These are phyloP conservation scores for Penicillium sp. DNA, from an alignment of 2,329 filamentous ascomycete species.

Conservation along the genomic window DNA sequence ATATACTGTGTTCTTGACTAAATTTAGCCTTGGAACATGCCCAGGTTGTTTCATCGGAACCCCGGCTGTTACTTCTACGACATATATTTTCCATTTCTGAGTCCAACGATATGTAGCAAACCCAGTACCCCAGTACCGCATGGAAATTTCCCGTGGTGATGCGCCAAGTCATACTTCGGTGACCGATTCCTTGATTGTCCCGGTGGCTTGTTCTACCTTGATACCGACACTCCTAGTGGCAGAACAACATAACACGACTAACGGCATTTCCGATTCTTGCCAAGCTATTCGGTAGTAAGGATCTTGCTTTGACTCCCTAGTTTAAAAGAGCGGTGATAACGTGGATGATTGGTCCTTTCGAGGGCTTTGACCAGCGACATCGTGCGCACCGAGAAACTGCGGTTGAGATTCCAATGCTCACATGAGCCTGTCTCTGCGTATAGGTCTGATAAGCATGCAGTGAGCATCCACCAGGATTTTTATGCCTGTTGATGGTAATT, in stretches of 20 bases:
- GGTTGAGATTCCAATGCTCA: not conserved
- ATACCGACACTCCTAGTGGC: not conserved
- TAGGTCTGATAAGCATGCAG: not conserved
- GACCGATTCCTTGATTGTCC: not conserved
- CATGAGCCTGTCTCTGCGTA: not conserved
- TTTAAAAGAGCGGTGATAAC: not conserved
- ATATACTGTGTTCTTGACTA: not conserved
- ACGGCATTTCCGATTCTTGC: not conserved
- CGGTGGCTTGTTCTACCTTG: not conserved
- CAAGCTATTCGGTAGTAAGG: not conserved
- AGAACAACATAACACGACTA: not conserved
- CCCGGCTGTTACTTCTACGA: slow-evolving; percentile 44
- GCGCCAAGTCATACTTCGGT: slow-evolving; percentile 39
- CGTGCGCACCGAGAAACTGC: not conserved
- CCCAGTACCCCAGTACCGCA: slow-evolving; percentile 17
- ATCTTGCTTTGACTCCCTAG: not conserved
- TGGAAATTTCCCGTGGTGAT: slow-evolving; percentile 32
- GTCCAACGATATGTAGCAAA: no score
- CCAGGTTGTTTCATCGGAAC: no score
- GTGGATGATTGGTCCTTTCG: not conserved
- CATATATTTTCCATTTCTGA: slow-evolving; percentile 37
- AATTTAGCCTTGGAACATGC: not conserved
- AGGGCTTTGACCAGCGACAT: not conserved
- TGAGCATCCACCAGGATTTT: not conserved
- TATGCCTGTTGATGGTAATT: not conserved